These are phyloP conservation scores for Pleurotus ostreatus DNA, from an alignment of 768 basidiomycete species.

Conservation along the genomic window DNA sequence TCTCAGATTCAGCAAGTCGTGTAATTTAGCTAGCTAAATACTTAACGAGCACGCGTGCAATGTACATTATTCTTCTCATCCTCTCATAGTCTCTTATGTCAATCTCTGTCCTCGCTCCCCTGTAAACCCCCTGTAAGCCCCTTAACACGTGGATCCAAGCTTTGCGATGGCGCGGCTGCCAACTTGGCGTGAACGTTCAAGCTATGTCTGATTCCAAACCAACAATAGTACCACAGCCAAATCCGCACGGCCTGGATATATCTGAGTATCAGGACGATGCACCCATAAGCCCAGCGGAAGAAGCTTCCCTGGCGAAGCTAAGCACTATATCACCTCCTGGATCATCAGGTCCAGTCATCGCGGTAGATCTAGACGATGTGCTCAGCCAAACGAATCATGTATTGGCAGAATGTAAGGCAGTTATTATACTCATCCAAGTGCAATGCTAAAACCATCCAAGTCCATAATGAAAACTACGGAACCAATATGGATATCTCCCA, in stretches of 20 bases:
- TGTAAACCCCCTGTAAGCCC: too few relatives aligned
- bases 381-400: slow-evolving; percentile 56
- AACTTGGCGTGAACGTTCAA: too few relatives aligned
- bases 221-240: neutral
- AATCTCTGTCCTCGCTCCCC: too few relatives aligned
- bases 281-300: neutral
- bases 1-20: slow-evolving; percentile 9
- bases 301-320: slow-evolving; percentile 1
- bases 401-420: slow-evolving; percentile 51
- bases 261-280: slow-evolving; percentile 3
- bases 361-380: slow-evolving; percentile 69
- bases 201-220: too few relatives aligned
- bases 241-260: slow-evolving; percentile 2
- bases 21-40: slow-evolving; percentile 8
- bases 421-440: neutral
- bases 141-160: too few relatives aligned
- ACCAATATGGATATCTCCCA: slow-evolving; percentile 51
- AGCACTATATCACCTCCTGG: slow-evolving; percentile 17
- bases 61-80: neutral
- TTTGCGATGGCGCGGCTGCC: too few relatives aligned
- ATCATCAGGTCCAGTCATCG: slow-evolving; percentile 39
- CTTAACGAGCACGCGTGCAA: neutral
- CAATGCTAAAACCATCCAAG: slow-evolving; percentile 26
- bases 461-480: slow-evolving; percentile 62
- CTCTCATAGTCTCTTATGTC: too few relatives aligned